Evolutionary conservation across 108 stramenopile species (phyloP).

Genomic region (Pseudonitzschia delicatissima): DNA sequence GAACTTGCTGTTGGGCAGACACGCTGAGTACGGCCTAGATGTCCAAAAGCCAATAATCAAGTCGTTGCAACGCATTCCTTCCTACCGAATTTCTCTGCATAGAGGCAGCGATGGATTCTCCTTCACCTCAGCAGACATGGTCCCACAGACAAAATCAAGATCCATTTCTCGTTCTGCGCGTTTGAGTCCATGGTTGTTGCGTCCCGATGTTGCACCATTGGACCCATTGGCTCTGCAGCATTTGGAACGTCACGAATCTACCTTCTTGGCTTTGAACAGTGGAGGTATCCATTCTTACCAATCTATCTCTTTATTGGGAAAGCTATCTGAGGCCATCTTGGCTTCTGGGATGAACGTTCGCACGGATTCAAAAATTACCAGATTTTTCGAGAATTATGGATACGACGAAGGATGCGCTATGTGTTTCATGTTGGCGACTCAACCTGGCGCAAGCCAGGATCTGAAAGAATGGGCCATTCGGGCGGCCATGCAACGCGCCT

Average conservation of each 20-base stretch:
- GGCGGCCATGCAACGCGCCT: constrained; percentile 35
- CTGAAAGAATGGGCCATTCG: constrained; percentile 43
- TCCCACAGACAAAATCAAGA: constrained; percentile 1
- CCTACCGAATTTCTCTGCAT: constrained; percentile 43
- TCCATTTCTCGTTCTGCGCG: constrained; percentile 50
- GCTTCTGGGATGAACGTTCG: constrained; percentile 53
- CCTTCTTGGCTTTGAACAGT: constrained; percentile 60
- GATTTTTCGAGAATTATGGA: constrained; percentile 76
- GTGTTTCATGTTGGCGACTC: constrained; percentile 68
- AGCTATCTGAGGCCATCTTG: constrained; percentile 49
- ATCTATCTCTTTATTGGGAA: constrained; percentile 43
- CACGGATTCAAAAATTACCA: constrained; percentile 50
- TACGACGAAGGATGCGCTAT: constrained; percentile 79
- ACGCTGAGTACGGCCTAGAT: constrained; percentile 25
- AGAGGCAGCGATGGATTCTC: constrained; percentile 62
- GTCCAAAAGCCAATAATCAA: constrained; percentile 19
- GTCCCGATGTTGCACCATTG: constrained; percentile 61
- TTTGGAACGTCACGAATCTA: constrained; percentile 27
- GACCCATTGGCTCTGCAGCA: constrained; percentile 61
- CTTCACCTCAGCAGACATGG: constrained; percentile 51
- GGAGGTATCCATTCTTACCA: constrained; percentile 78
- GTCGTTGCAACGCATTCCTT: background rate
- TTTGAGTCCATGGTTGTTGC: constrained; percentile 65
- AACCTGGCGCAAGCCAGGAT: constrained; percentile 36
- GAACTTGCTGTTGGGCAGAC: constrained; percentile 37